These are phyloP conservation scores for Primulina eburnea DNA, from an alignment of 257 asterid species.

Conservation along the genomic window DNA sequence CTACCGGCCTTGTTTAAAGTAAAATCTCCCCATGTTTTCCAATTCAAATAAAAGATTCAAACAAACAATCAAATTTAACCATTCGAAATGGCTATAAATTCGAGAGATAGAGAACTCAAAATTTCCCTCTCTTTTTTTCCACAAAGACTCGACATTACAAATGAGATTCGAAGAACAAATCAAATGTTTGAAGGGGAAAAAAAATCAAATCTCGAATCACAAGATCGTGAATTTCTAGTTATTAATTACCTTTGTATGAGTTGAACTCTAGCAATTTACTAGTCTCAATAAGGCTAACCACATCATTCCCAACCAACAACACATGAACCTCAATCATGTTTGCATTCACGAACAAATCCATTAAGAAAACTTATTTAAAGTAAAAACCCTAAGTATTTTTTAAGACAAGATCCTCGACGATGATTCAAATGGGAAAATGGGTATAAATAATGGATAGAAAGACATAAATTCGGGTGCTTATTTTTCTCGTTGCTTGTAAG, in stretches of 20 bases:
- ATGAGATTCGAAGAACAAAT: not conserved
- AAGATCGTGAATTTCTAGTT: not conserved
- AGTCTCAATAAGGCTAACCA: constrained; percentile 18
- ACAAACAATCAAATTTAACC: not conserved
- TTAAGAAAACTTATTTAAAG: constrained; percentile 9
- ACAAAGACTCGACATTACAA: not conserved
- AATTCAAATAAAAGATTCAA: no score
- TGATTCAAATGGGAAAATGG: not conserved
- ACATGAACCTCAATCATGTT: constrained; percentile 25
- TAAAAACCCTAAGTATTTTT: no score
- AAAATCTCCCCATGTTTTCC: no score
- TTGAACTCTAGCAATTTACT: constrained; percentile 23
- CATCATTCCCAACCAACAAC: constrained; percentile 27
- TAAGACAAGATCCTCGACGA: not conserved
- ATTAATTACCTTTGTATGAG: constrained; percentile 30
- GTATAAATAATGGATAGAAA: constrained; percentile 1
- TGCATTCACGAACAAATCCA: constrained; percentile 28
- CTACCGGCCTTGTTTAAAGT: no score
- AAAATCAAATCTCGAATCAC: not conserved
- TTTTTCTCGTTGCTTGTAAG: not conserved
- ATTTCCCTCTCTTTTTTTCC: not conserved
- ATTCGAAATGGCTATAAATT: no score
- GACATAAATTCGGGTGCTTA: not conserved
- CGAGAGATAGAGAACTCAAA: not conserved
- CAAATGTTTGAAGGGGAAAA: no score